Percentiles rank a stretch among this genome's conserved stretches.
These are phyloP conservation scores for Claviceps capensis DNA, from an alignment of 2,329 filamentous ascomycete species.

Conservation along the genomic window DNA sequence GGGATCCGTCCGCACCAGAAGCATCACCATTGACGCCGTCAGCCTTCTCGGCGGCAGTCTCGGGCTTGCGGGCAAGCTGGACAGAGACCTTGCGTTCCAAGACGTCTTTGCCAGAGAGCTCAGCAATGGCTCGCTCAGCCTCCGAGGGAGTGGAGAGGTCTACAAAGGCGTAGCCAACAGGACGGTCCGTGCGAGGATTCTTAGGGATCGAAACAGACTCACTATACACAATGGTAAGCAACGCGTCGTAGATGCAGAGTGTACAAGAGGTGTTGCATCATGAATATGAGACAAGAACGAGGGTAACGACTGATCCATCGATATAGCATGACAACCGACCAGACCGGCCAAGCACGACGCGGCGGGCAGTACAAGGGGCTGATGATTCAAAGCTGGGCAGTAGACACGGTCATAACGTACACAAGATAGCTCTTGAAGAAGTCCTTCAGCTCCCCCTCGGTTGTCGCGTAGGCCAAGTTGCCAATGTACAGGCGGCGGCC, in stretches of 20 bases:
- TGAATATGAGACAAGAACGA: background rate
- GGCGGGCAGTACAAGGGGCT: background rate
- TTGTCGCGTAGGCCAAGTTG: conserved; percentile 99
- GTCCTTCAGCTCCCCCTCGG: conserved; percentile 98
- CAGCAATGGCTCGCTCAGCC: conserved; percentile 86
- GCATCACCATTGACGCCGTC: conserved; percentile 68
- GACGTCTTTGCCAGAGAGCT: conserved; percentile 95
- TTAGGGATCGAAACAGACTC: conserved; percentile 98
- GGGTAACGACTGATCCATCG: background rate
- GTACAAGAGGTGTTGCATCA: background rate
- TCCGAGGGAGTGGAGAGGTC: conserved; percentile 90
- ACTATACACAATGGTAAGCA: conserved; percentile 32
- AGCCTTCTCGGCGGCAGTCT: conserved; percentile 64
- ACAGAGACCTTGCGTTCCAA: conserved; percentile 98
- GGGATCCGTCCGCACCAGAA: conserved; percentile 51
- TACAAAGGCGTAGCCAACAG: conserved; percentile 97
- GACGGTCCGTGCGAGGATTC: conserved; percentile 96
- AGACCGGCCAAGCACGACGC: too few species aligned
- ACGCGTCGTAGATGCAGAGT: background rate
- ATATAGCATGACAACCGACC: background rate
- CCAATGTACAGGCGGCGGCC: conserved; percentile 99
- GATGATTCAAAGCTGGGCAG: background rate
- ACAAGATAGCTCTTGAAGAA: conserved; percentile 99
- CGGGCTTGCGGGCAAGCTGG: conserved; percentile 94
- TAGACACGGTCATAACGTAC: conserved; percentile 51